phyloP scores from a whole-genome alignment of 2,329 filamentous ascomycete species.

The Diaporthe capsici region DNA sequence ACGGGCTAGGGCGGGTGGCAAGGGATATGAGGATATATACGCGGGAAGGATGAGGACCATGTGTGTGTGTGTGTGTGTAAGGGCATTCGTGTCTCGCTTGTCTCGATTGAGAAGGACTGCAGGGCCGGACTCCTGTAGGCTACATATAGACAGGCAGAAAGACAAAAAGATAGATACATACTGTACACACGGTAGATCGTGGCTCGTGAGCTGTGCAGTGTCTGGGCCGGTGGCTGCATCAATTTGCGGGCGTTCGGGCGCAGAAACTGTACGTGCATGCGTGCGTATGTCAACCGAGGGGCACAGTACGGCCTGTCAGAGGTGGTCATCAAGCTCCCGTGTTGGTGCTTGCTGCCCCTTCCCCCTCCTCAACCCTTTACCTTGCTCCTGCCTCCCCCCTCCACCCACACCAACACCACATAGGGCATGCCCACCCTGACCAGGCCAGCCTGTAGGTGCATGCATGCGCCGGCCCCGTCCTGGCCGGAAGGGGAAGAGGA shows the following conservation, averaged over 20 bases:
- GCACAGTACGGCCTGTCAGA: slow-evolving; percentile 1
- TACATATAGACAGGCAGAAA: slow-evolving; percentile 3
- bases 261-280: background rate
- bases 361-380: background rate
- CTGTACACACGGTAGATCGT: background rate
- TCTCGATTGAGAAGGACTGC: slow-evolving; percentile 18
- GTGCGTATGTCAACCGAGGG: background rate
- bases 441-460: slow-evolving; percentile 17
- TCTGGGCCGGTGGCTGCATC: slow-evolving; percentile 19
- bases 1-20: background rate
- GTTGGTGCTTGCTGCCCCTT: background rate
- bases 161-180: background rate
- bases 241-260: slow-evolving; percentile 1
- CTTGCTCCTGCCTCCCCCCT: too few species aligned
- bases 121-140: slow-evolving; percentile 3
- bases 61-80: background rate
- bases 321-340: slow-evolving; percentile 4
- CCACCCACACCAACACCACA: slow-evolving; percentile 1
- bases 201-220: background rate
- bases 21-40: background rate
- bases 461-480: background rate
- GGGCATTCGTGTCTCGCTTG: background rate
- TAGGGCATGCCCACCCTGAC: background rate
- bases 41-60: background rate
- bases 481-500: slow-evolving; percentile 2